These are phyloP conservation scores for Dactylellina parvicollis DNA, from an alignment of 2,329 filamentous ascomycete genomes.

Conservation along the genomic window DNA sequence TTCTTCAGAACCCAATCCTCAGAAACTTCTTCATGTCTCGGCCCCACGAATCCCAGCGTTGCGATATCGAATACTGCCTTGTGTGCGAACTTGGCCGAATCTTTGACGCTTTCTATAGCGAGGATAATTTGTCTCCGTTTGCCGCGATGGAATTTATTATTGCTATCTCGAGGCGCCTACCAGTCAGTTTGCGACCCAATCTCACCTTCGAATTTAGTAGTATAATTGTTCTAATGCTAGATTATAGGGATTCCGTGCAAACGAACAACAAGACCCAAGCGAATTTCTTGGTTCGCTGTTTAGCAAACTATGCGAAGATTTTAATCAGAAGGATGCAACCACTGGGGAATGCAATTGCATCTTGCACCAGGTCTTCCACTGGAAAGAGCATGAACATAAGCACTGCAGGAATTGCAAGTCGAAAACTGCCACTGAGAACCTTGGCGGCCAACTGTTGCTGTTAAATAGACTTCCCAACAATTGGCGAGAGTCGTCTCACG, in stretches of 20 bases:
- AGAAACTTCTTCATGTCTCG: slow-evolving; percentile 92
- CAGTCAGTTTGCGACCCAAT: slow-evolving; percentile 5
- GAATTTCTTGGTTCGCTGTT: slow-evolving; percentile 84
- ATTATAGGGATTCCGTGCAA: slow-evolving; percentile 26
- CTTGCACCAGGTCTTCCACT: slow-evolving; percentile 93
- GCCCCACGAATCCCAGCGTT: slow-evolving; percentile 82
- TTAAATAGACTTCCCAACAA: slow-evolving; percentile 25
- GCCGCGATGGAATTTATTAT: slow-evolving; percentile 47
- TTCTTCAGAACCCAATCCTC: slow-evolving; percentile 91
- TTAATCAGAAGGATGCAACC: slow-evolving; percentile 58
- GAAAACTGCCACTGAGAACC: slow-evolving; percentile 17
- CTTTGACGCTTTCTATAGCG: slow-evolving; percentile 72
- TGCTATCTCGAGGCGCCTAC: slow-evolving; percentile 32
- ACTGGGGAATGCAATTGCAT: slow-evolving; percentile 78
- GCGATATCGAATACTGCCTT: slow-evolving; percentile 63
- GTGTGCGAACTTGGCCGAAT: slow-evolving; percentile 72
- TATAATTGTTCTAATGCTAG: neutral
- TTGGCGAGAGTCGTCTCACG: slow-evolving; percentile 35
- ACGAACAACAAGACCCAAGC: slow-evolving; percentile 43
- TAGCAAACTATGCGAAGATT: slow-evolving; percentile 79
- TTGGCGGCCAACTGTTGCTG: slow-evolving; percentile 29
- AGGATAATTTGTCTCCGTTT: slow-evolving; percentile 58
- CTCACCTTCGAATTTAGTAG: neutral
- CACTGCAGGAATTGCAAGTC: slow-evolving; percentile 85
- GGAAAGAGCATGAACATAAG: slow-evolving; percentile 87